Evolutionary conservation across 441 rosid genomes (phyloP), one percentile per base, ranked within the genome.

Genomic region (Gossypium gossypioides): DNA sequence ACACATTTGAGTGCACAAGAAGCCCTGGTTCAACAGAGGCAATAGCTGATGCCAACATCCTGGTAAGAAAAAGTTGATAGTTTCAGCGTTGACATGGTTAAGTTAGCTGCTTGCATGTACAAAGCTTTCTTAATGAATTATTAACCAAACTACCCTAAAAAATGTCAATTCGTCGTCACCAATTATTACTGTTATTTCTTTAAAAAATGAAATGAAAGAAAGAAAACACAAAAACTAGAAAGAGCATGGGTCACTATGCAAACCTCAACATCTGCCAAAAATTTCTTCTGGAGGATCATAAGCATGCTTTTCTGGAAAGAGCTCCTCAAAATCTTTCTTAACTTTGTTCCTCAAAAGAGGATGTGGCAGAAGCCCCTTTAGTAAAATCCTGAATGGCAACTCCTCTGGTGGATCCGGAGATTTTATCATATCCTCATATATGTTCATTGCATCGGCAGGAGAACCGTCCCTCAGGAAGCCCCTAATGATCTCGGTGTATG

Each of bases 261-360:
- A 48, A 83, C 85, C 78, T 88, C 85, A 92, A 52, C 68, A 82
- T 74, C 78, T 76, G 21, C 97, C 97, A 69, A 94, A 94, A 72
- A 92, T 87, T 86, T 94, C 97, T 79, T 90, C 97, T 0, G 99
- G 97, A 69, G 99, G 97, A 82, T 92, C 97, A 81, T 90, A 90
- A 68, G 91, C 82, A 84, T 89, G 91, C 70, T 93, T 89, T 75
- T 94, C 97, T 52, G 97, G 97, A 77, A 92, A 94, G 71, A 92
- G 82, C 83, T 94, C 93, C 81, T 94, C 97, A 8, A 89, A 94
- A 71, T 94, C 99, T 70, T 94, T 91, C 87, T 92, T 94, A 60
- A 92, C 99, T 83, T 84, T 85, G 82, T 86, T 94, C 83, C 99
- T 89, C 75, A 92, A 75, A 76, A 92, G 97, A 0, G 96, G 99